Evolutionary conservation across 2,329 filamentous ascomycete genomes (phyloP).

Genomic region (Epichloe typhina): DNA sequence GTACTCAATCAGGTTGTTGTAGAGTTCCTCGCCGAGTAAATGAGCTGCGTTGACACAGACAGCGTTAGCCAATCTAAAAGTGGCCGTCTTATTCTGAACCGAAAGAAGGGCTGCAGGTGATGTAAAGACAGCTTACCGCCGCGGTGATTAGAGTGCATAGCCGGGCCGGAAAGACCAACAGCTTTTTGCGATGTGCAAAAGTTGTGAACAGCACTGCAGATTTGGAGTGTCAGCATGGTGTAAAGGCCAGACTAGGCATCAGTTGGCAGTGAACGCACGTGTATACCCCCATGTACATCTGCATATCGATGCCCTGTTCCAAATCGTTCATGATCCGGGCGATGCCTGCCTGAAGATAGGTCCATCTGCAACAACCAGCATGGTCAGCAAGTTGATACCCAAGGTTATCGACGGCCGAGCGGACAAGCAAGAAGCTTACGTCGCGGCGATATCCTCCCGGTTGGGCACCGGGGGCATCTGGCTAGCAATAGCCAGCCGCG

Average conservation of each 20-base stretch:
- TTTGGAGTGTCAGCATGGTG: slow-evolving; percentile 22
- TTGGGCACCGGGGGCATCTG: slow-evolving; percentile 47
- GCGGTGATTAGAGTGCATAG: slow-evolving; percentile 26
- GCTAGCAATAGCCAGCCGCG: slow-evolving; percentile 21
- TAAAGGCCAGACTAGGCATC: neutral
- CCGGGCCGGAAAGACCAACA: slow-evolving; percentile 42
- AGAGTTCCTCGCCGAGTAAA: slow-evolving; percentile 88
- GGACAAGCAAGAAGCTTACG: slow-evolving; percentile 20
- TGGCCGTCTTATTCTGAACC: neutral
- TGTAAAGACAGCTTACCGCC: slow-evolving; percentile 43
- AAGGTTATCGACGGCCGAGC: neutral
- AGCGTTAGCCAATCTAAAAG: neutral
- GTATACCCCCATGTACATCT: slow-evolving; percentile 95
- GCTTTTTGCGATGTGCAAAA: slow-evolving; percentile 98
- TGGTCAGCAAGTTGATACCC: slow-evolving; percentile 11
- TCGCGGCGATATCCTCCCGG: slow-evolving; percentile 45
- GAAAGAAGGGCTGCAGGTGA: neutral
- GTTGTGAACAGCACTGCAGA: slow-evolving; percentile 74
- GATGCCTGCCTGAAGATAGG: slow-evolving; percentile 77
- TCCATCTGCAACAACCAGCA: slow-evolving; percentile 49
- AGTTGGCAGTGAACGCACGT: slow-evolving; percentile 42
- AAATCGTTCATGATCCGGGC: slow-evolving; percentile 88
- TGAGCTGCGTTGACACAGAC: slow-evolving; percentile 47
- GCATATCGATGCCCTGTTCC: slow-evolving; percentile 86
- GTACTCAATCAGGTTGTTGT: slow-evolving; percentile 81